These are phyloP conservation scores for Hymenoscyphus fraxineus DNA, from an alignment of 2,329 filamentous ascomycete species.

Conservation along the genomic window DNA sequence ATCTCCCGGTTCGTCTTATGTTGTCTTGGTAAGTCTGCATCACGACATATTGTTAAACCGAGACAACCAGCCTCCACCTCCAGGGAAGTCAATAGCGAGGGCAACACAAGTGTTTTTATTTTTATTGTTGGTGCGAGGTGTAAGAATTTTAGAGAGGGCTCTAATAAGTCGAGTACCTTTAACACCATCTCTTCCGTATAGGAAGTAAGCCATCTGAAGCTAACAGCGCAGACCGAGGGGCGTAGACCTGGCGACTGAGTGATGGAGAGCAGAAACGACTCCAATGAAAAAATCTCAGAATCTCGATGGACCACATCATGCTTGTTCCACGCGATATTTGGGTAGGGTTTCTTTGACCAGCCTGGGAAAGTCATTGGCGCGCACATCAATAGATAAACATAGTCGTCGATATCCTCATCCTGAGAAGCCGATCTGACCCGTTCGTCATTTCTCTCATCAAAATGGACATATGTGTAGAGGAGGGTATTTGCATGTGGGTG, in stretches of 20 bases:
- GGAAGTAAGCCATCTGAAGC: neutral
- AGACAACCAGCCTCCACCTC: neutral
- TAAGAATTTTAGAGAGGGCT: neutral
- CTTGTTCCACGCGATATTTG: neutral
- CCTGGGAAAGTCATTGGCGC: neutral
- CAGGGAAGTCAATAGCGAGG: neutral
- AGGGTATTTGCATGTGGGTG: neutral
- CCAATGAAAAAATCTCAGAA: neutral
- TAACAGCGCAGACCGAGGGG: neutral
- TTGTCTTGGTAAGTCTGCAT: neutral
- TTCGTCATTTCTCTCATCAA: neutral
- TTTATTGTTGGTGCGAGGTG: neutral
- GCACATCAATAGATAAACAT: no score
- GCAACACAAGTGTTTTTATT: neutral
- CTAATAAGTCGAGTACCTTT: neutral
- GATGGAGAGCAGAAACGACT: neutral
- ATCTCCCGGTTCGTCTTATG: neutral
- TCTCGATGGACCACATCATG: neutral
- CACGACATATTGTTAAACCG: neutral
- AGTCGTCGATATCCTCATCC: neutral
- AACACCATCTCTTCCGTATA: neutral
- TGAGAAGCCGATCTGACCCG: neutral
- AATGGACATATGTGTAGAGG: neutral
- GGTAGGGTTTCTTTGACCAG: neutral
- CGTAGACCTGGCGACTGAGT: neutral